phyloP scores from a whole-genome alignment of 2,329 filamentous ascomycete genomes.

The Epicoccum sorghinum region DNA sequence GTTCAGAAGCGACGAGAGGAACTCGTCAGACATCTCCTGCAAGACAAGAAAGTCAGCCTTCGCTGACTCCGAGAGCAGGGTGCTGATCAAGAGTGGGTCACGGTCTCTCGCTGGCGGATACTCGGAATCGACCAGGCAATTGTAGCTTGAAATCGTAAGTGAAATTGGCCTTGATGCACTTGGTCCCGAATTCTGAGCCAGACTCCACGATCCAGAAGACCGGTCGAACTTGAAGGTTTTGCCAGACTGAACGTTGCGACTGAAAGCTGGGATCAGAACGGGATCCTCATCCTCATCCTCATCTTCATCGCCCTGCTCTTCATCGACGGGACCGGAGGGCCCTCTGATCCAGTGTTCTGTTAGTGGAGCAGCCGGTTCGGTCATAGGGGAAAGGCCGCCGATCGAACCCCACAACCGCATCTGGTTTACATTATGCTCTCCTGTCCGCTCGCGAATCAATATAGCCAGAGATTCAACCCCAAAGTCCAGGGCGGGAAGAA shows the following conservation, averaged over 20 bases:
- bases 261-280: constrained; percentile 1
- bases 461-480: constrained; percentile 57
- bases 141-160: constrained; percentile 52
- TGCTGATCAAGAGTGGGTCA: constrained; percentile 45
- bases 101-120: constrained; percentile 46
- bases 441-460: constrained; percentile 56
- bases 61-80: constrained; percentile 42
- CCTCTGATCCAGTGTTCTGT: constrained; percentile 24
- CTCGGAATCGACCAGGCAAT: constrained; percentile 50
- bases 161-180: constrained; percentile 7
- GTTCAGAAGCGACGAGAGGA: constrained; percentile 62
- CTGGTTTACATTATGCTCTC: constrained; percentile 41
- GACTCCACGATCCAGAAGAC: constrained; percentile 31
- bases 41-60: constrained; percentile 53
- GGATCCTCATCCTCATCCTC: not conserved
- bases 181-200: not conserved
- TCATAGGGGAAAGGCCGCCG: constrained; percentile 24
- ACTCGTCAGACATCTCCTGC: constrained; percentile 70
- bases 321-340: not conserved
- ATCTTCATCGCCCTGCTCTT: constrained; percentile 8
- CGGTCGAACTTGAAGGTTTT: constrained; percentile 41
- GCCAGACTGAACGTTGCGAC: constrained; percentile 27
- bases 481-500: constrained; percentile 59
- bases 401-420: constrained; percentile 67
- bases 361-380: not conserved